A percentile compares a stretch with the other conserved stretches of the same genome.
phyloP scores from a whole-genome alignment of 768 basidiomycete genomes.

The Termitomyces titanicus region DNA sequence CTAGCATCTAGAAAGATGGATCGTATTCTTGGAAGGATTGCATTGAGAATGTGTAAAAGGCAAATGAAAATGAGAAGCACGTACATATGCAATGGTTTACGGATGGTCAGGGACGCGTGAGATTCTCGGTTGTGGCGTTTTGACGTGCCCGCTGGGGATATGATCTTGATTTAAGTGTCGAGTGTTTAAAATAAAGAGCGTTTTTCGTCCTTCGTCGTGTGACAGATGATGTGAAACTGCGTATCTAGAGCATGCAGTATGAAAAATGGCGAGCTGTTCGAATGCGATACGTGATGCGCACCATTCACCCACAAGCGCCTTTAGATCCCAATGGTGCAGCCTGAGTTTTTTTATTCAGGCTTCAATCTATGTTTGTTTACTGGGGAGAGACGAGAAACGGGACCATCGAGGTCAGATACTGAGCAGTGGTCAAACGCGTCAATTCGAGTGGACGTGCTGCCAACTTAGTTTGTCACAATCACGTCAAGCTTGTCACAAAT shows the following conservation, averaged over 20 bases:
- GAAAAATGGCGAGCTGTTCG: not conserved
- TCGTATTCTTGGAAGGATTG: not conserved
- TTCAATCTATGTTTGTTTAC: not conserved
- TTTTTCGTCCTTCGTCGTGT: not conserved
- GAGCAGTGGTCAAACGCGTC: not conserved
- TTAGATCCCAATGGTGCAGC: not conserved
- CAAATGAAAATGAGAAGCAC: not conserved
- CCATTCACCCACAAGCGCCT: not conserved
- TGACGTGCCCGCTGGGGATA: not conserved
- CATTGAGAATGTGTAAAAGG: not conserved
- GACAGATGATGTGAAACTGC: not conserved
- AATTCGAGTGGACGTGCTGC: too few species aligned
- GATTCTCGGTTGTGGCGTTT: not conserved
- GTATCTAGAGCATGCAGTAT: not conserved
- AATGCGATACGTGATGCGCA: not conserved
- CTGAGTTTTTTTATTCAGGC: not conserved
- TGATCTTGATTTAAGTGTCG: not conserved
- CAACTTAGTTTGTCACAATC: not conserved
- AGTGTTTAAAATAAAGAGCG: not conserved
- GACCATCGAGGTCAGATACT: not conserved
- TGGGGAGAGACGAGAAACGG: not conserved
- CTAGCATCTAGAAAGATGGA: too few species aligned
- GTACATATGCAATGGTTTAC: not conserved
- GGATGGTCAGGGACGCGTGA: not conserved
- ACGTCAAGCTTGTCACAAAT: not conserved